phyloP scores from a whole-genome alignment of 2,329 filamentous ascomycete species.

The Scytalidium lignicola region DNA sequence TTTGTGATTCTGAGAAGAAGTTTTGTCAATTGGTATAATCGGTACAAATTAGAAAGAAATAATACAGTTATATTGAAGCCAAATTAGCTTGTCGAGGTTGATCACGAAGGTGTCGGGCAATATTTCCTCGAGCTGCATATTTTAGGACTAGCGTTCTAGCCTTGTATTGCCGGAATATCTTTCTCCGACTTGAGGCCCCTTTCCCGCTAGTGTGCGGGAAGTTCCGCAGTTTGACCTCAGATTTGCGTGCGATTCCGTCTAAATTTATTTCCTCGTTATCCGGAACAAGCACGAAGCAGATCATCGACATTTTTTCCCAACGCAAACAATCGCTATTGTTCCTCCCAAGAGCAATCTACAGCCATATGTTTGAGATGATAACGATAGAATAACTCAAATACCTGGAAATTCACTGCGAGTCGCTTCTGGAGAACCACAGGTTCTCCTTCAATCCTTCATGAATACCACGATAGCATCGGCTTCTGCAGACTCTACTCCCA shows the following conservation, averaged over 20 bases:
- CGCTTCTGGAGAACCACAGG: background rate
- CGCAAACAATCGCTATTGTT: background rate
- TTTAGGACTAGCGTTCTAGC: no score
- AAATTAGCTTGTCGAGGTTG: no score
- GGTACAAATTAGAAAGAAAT: no score
- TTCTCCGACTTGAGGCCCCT: no score
- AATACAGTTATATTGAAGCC: no score
- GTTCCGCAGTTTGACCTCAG: background rate
- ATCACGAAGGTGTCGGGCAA: no score
- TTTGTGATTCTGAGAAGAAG: no score
- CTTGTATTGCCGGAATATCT: no score
- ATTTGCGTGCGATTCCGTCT: background rate
- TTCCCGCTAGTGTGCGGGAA: background rate
- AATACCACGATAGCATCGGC: conserved; percentile 19
- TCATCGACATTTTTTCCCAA: background rate
- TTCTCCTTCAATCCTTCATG: conserved; percentile 18
- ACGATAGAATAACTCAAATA: background rate
- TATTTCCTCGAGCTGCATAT: no score
- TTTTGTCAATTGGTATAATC: no score
- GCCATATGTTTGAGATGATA: background rate
- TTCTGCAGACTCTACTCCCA: conserved; percentile 10
- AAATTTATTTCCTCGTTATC: background rate
- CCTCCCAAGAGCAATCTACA: background rate
- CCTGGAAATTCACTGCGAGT: background rate
- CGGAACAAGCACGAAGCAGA: background rate